Conservation (phyloP, 2,329 filamentous ascomycete species). For the Cercospora citrullina region DNA sequence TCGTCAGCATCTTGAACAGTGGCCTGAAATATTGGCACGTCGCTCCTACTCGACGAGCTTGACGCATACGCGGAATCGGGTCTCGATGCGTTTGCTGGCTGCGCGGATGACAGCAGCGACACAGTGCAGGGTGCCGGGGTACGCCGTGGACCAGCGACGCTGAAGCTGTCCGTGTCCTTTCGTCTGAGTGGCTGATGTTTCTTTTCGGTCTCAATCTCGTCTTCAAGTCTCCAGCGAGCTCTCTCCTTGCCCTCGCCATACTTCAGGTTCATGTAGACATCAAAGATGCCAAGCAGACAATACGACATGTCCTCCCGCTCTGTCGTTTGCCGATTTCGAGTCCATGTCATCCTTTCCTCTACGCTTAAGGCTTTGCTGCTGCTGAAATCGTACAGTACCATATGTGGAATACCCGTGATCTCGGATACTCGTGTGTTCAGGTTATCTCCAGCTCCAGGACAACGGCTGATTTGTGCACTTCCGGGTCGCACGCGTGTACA, state of each 20-base stretch:
- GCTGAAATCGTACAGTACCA: slow-evolving; percentile 13
- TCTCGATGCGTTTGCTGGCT: not conserved
- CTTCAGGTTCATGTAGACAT: slow-evolving; percentile 13
- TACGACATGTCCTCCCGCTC: slow-evolving; percentile 18
- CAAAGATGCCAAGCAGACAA: slow-evolving; percentile 20
- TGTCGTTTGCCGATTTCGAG: slow-evolving; percentile 12
- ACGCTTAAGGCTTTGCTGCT: not conserved
- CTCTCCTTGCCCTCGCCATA: slow-evolving; percentile 15
- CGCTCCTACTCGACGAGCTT: not conserved
- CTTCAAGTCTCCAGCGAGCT: slow-evolving; percentile 8
- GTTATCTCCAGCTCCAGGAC: not conserved
- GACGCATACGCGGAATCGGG: not conserved
- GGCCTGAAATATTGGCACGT: not conserved
- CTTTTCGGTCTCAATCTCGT: slow-evolving; percentile 3
- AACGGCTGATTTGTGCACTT: not conserved
- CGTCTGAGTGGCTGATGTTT: not conserved
- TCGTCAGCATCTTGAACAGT: not conserved
- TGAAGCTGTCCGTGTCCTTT: not conserved
- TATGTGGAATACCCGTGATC: slow-evolving; percentile 20
- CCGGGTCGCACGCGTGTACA: slow-evolving; percentile 1
- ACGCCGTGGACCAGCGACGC: not conserved
- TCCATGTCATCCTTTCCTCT: slow-evolving; percentile 11
- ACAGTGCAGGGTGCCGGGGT: not conserved
- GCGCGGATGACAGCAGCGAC: not conserved
- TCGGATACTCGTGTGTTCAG: slow-evolving; percentile 15